phyloP scores from a whole-genome alignment of 2,329 filamentous ascomycete species.

The Aspergillus fijiensis region DNA sequence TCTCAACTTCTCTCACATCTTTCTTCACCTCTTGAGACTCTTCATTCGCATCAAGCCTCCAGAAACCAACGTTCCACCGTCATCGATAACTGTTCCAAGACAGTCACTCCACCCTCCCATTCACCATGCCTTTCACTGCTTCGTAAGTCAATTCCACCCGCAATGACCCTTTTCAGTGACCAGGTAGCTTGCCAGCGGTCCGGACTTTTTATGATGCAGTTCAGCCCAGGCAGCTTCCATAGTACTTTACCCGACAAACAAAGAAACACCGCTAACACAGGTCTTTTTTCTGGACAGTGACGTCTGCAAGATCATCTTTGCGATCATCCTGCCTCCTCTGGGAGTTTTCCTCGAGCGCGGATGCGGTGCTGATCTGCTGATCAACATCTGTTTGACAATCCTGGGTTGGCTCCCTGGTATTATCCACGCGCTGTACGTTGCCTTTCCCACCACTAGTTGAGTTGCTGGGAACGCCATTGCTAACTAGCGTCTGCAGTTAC shows the following conservation, averaged over 20 bases:
- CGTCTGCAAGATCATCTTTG: constrained; percentile 81
- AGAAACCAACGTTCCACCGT: not conserved
- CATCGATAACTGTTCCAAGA: constrained; percentile 2
- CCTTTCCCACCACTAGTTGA: not conserved
- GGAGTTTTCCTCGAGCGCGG: constrained; percentile 94
- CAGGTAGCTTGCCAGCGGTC: not conserved
- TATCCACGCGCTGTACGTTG: constrained; percentile 80
- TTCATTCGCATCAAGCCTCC: not conserved
- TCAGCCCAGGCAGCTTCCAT: not conserved
- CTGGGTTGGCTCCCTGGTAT: constrained; percentile 77
- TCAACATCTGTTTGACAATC: constrained; percentile 87
- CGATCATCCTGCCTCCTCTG: constrained; percentile 83
- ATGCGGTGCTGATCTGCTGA: constrained; percentile 81
- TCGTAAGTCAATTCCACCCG: constrained; percentile 42
- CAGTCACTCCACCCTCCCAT: constrained; percentile 27
- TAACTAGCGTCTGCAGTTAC: constrained; percentile 53
- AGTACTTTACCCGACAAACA: not conserved
- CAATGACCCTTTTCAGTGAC: not conserved
- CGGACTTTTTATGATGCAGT: not conserved
- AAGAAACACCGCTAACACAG: constrained; percentile 9
- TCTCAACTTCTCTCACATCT: not conserved
- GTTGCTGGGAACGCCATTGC: not conserved
- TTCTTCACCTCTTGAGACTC: not conserved
- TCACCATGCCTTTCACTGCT: constrained; percentile 51
- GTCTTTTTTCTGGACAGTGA: constrained; percentile 50